phyloP scores from a whole-genome alignment of 257 asterid genomes.

The Phtheirospermum japonicum region DNA sequence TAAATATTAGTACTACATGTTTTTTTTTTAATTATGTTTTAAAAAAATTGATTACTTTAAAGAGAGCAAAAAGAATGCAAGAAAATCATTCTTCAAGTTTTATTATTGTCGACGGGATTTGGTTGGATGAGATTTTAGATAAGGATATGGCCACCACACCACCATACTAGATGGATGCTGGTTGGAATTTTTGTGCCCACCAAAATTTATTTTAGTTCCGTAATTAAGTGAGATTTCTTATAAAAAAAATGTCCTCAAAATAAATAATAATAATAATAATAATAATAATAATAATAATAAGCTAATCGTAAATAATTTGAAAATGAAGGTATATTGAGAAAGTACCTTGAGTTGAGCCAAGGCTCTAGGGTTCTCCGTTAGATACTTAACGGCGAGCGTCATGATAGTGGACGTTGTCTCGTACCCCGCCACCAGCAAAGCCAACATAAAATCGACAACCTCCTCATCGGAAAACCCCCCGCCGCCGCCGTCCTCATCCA shows the following conservation, averaged over 20 bases:
- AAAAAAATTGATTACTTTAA: background rate
- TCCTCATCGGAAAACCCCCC: constrained; percentile 91
- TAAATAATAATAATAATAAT: background rate
- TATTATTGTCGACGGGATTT: constrained; percentile 27
- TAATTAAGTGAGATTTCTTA: no score
- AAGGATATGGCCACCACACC: constrained; percentile 47
- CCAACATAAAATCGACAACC: constrained; percentile 86
- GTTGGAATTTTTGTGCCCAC: constrained; percentile 40
- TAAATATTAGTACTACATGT: no score
- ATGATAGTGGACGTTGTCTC: constrained; percentile 94
- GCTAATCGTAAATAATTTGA: no score
- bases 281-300: background rate
- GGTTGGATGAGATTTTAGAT: constrained; percentile 65
- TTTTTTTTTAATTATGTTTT: background rate
- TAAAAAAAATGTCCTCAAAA: no score
- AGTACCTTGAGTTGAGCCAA: constrained; percentile 83
- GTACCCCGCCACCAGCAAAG: constrained; percentile 93
- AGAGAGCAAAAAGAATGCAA: background rate
- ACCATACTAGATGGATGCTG: constrained; percentile 32
- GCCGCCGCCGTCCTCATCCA: constrained; percentile 59
- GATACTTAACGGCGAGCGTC: constrained; percentile 89
- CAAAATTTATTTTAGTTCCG: background rate
- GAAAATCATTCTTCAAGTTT: background rate
- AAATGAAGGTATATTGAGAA: no score
- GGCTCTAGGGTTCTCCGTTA: constrained; percentile 76